phyloP scores from a whole-genome alignment of 805 yeast species.

The Wickerhamiella dianesei region DNA sequence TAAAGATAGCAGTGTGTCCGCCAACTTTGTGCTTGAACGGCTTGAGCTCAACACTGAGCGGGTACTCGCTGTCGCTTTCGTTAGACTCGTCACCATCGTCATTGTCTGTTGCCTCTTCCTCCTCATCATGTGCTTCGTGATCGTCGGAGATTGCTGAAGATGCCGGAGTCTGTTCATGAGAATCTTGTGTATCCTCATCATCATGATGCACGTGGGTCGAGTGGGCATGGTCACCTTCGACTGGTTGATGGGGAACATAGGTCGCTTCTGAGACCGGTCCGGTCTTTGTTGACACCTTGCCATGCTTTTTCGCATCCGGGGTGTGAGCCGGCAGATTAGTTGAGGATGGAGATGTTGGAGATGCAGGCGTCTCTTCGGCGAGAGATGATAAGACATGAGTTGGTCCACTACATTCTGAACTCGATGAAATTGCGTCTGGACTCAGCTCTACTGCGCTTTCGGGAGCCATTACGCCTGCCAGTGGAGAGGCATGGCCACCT shows the following conservation, averaged over 20 bases:
- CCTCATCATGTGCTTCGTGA: slow-evolving; percentile 12
- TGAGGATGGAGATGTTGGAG: neutral
- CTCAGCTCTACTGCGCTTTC: neutral
- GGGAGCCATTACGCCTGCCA: neutral
- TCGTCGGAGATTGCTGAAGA: slow-evolving; percentile 2
- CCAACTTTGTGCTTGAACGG: slow-evolving; percentile 94
- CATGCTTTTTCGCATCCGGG: neutral
- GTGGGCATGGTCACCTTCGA: slow-evolving; percentile 5
- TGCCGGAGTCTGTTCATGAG: neutral
- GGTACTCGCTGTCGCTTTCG: slow-evolving; percentile 17
- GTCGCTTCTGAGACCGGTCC: slow-evolving; percentile 19
- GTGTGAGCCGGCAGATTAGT: neutral
- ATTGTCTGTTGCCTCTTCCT: slow-evolving; percentile 13
- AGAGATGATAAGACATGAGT: neutral
- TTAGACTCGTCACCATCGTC: slow-evolving; percentile 8
- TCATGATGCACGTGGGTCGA: neutral
- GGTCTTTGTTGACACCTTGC: neutral
- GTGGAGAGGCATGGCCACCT: neutral
- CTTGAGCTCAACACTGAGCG: slow-evolving; percentile 68
- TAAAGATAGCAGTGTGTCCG: slow-evolving; percentile 93
- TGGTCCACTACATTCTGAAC: neutral
- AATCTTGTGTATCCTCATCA: neutral
- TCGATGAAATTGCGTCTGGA: neutral
- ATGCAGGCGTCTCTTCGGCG: neutral
- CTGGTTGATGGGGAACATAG: slow-evolving; percentile 18